Evolutionary conservation across 1,284 basidiomycete species (phyloP).

Genomic region (Austroboletus niveus): DNA sequence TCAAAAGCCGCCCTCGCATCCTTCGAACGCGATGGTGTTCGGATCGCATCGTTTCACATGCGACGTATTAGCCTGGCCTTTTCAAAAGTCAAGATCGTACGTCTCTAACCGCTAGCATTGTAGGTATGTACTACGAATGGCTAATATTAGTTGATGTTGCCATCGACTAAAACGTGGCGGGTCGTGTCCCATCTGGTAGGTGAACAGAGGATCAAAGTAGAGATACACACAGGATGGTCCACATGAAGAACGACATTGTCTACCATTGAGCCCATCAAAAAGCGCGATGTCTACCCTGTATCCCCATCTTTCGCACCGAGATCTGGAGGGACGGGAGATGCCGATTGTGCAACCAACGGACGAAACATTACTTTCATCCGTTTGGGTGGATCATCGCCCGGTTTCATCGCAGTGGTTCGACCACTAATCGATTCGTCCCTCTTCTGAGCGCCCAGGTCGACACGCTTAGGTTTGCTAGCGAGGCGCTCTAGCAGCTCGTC

Average conservation of each 20-base stretch:
- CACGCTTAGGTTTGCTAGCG: slow-evolving; percentile 53
- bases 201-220: slow-evolving; percentile 12
- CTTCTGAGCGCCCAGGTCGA: slow-evolving; percentile 42
- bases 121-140: slow-evolving; percentile 4
- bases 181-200: neutral
- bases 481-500: slow-evolving; percentile 60
- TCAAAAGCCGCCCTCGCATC: no score
- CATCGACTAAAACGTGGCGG: slow-evolving; percentile 6
- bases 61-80: neutral
- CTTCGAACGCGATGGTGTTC: no score
- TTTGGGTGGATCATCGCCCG: slow-evolving; percentile 65
- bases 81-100: neutral
- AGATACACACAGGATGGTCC: slow-evolving; percentile 13
- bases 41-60: no score
- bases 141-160: neutral
- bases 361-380: slow-evolving; percentile 77
- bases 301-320: slow-evolving; percentile 71
- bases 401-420: slow-evolving; percentile 38
- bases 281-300: slow-evolving; percentile 49
- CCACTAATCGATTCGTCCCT: slow-evolving; percentile 23
- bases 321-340: slow-evolving; percentile 53
- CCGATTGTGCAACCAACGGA: slow-evolving; percentile 34
- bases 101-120: slow-evolving; percentile 2
- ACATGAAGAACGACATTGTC: slow-evolving; percentile 1
- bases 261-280: neutral